Conservation (phyloP, 2,329 filamentous ascomycete species). For the Teratosphaeria gauchensis region DNA sequence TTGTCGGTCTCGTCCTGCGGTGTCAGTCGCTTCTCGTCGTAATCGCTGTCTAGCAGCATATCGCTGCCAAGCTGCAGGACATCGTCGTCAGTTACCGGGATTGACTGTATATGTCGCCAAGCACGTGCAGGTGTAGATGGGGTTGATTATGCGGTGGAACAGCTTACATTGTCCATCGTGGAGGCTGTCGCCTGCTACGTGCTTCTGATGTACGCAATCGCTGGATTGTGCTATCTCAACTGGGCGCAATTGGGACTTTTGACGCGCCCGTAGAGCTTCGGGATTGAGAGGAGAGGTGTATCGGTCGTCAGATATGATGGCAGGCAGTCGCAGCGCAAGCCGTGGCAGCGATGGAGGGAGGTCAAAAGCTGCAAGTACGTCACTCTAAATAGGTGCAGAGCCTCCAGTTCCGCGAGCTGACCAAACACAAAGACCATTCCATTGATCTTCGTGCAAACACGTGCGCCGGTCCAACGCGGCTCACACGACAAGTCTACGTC, state of each 20-base stretch:
- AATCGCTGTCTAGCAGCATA: constrained; percentile 54
- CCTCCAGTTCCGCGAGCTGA: background rate
- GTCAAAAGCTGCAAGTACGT: background rate
- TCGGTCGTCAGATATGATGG: background rate
- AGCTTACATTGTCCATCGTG: constrained; percentile 2
- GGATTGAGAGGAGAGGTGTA: background rate
- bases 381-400: background rate
- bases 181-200: background rate
- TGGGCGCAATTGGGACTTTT: background rate
- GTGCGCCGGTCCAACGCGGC: background rate
- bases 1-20: constrained; percentile 24
- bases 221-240: background rate
- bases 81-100: background rate
- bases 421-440: background rate
- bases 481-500: background rate
- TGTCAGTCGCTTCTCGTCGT: constrained; percentile 49
- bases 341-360: background rate
- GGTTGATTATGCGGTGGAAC: background rate
- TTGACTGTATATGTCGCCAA: background rate
- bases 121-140: background rate
- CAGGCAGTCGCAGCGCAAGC: background rate
- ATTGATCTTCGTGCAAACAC: background rate
- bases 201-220: background rate
- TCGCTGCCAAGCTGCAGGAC: constrained; percentile 46
- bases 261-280: background rate